Conservation (phyloP, 1,139 yeast genomes). For the Candida neerlandica region DNA sequence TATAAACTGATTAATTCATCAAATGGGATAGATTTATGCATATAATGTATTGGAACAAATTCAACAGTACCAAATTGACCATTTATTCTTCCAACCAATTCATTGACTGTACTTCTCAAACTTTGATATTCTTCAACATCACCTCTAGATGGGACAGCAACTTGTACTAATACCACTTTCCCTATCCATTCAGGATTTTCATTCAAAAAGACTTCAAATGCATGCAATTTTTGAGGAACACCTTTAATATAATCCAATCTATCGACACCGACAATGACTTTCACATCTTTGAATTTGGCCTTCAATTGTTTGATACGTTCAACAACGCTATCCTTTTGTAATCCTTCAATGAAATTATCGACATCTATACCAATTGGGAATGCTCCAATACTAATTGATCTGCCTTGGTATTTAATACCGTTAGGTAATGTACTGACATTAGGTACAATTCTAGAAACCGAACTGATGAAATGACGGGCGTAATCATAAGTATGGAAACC, state of each 20-base stretch:
- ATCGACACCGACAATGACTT: conserved; percentile 94
- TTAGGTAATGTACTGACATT: conserved; percentile 86
- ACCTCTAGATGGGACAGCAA: conserved; percentile 97
- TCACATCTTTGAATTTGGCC: conserved; percentile 64
- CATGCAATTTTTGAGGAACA: conserved; percentile 94
- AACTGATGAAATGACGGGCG: conserved; percentile 93
- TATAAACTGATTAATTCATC: conserved; percentile 89
- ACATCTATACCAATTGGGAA: conserved; percentile 99
- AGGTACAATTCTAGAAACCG: conserved; percentile 80
- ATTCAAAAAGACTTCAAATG: conserved; percentile 86
- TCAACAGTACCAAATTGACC: conserved; percentile 97
- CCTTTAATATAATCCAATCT: conserved; percentile 95
- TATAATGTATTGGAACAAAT: conserved; percentile 94
- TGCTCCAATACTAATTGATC: conserved; percentile 87
- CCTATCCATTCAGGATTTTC: conserved; percentile 99
- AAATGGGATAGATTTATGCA: conserved; percentile 90
- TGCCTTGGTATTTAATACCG: conserved; percentile 78
- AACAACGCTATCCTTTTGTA: conserved; percentile 63
- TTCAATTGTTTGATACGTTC: conserved; percentile 66
- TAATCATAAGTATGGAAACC: conserved; percentile 99
- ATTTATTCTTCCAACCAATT: conserved; percentile 93
- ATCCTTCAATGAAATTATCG: conserved; percentile 82
- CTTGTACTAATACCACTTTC: conserved; percentile 91
- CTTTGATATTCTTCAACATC: conserved; percentile 98
- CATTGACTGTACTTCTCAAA: conserved; percentile 90